These are phyloP conservation scores for Tolypocladium ovalisporum DNA, from an alignment of 2,329 filamentous ascomycete genomes.

Conservation along the genomic window DNA sequence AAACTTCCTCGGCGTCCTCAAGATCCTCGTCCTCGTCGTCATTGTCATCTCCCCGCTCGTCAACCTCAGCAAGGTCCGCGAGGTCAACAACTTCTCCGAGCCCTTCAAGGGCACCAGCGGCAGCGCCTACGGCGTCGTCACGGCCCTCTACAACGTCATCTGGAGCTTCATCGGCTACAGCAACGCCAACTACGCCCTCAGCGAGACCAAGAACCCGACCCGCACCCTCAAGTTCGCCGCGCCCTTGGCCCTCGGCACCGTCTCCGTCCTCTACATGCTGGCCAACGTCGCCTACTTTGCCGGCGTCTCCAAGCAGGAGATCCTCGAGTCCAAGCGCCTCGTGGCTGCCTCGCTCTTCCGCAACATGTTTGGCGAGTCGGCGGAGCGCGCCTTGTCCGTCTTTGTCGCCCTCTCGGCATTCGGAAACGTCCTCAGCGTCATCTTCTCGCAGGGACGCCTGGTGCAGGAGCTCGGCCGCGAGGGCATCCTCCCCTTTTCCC, in stretches of 20 bases:
- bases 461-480: slow-evolving; percentile 57
- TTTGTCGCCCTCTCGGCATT: slow-evolving; percentile 59
- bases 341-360: slow-evolving; percentile 44
- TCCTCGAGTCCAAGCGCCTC: slow-evolving; percentile 37
- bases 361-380: slow-evolving; percentile 41
- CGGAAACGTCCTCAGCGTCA: slow-evolving; percentile 56
- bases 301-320: slow-evolving; percentile 41
- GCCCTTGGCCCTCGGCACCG: slow-evolving; percentile 45
- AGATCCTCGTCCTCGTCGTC: slow-evolving; percentile 53
- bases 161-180: slow-evolving; percentile 60
- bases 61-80: slow-evolving; percentile 46
- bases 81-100: slow-evolving; percentile 50
- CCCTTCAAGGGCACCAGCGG: slow-evolving; percentile 56
- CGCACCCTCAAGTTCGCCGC: slow-evolving; percentile 56
- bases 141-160: slow-evolving; percentile 60
- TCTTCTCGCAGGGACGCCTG: slow-evolving; percentile 56
- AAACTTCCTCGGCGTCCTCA: slow-evolving; percentile 54
- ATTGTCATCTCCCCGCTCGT: slow-evolving; percentile 54
- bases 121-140: slow-evolving; percentile 57
- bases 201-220: slow-evolving; percentile 55
- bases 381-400: slow-evolving; percentile 49
- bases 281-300: slow-evolving; percentile 59
- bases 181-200: slow-evolving; percentile 57
- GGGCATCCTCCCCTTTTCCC: slow-evolving; percentile 52
- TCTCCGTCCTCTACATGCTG: slow-evolving; percentile 54